Conservation (phyloP, 805 yeast species). For the Saccharomyces kudriavzevii region DNA sequence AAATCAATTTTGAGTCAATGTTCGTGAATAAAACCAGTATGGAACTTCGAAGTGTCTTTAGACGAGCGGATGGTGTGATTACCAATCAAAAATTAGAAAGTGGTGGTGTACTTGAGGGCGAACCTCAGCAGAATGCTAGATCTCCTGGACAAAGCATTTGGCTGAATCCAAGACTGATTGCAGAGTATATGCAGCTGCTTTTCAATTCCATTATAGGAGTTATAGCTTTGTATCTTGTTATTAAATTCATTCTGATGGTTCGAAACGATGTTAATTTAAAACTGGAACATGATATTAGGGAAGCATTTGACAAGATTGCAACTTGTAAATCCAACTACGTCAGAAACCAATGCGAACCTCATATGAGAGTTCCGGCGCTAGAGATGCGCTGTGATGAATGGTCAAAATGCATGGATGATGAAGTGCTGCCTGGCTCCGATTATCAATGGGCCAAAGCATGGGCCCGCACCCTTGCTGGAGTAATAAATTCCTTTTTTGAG, state of each 20-base stretch:
- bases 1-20: not conserved
- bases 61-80: not conserved
- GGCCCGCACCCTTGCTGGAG: slow-evolving; percentile 78
- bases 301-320: slow-evolving; percentile 40
- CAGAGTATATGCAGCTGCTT: slow-evolving; percentile 49
- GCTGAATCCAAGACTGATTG: slow-evolving; percentile 8
- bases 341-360: slow-evolving; percentile 63
- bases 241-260: slow-evolving; percentile 47
- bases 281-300: slow-evolving; percentile 38
- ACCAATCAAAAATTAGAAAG: not conserved
- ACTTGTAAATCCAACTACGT: slow-evolving; percentile 60
- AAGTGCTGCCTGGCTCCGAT: slow-evolving; percentile 1
- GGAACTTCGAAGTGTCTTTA: not conserved
- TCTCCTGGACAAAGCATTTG: not conserved
- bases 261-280: slow-evolving; percentile 63
- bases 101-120: not conserved
- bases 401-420: slow-evolving; percentile 62
- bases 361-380: slow-evolving; percentile 61
- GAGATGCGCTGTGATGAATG: slow-evolving; percentile 63
- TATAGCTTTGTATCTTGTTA: slow-evolving; percentile 43
- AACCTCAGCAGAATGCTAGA: not conserved
- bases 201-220: slow-evolving; percentile 49
- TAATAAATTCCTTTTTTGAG: slow-evolving; percentile 64
- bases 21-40: not conserved
- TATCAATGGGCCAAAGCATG: slow-evolving; percentile 50